These are phyloP conservation scores for Solanum ossicruentum DNA, from an alignment of 257 asterid species.

Conservation along the genomic window DNA sequence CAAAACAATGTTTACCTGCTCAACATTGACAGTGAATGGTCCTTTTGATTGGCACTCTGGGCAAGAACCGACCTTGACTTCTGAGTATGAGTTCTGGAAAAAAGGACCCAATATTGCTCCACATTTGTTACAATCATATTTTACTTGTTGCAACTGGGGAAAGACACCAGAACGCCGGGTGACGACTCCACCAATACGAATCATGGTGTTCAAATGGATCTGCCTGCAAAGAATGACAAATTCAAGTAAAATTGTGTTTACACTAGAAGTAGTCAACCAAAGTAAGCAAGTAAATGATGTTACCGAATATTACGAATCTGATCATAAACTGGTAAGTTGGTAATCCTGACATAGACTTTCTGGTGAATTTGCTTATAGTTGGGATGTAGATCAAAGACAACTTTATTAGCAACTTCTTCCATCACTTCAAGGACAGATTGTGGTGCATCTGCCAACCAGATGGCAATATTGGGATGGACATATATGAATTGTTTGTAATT, in stretches of 20 bases:
- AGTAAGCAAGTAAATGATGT: background rate
- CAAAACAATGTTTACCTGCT: conserved; percentile 49
- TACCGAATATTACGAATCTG: conserved; percentile 96
- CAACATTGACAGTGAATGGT: conserved; percentile 86
- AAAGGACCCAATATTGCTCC: conserved; percentile 90
- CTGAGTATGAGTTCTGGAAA: conserved; percentile 95
- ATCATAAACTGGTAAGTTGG: conserved; percentile 91
- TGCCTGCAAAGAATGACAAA: conserved; percentile 45
- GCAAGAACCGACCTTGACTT: conserved; percentile 96
- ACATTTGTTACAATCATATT: conserved; percentile 85
- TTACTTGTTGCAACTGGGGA: conserved; percentile 94
- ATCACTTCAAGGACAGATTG: conserved; percentile 95
- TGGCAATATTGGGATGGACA: conserved; percentile 85
- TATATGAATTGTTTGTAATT: conserved; percentile 83
- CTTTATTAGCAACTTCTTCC: conserved; percentile 95
- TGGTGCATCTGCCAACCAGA: conserved; percentile 99
- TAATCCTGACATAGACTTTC: conserved; percentile 73
- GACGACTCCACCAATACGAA: conserved; percentile 96
- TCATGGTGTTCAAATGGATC: conserved; percentile 94
- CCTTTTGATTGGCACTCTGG: conserved; percentile 96
- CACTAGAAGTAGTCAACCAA: background rate
- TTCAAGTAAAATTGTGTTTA: background rate
- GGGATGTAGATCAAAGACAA: conserved; percentile 72
- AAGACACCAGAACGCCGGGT: conserved; percentile 96
- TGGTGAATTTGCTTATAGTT: conserved; percentile 86